Evolutionary conservation across 495 filamentous ascomycete genomes (phyloP), one percentile per base, ranked within the genome.

Genomic region (Choiromyces venosus): DNA sequence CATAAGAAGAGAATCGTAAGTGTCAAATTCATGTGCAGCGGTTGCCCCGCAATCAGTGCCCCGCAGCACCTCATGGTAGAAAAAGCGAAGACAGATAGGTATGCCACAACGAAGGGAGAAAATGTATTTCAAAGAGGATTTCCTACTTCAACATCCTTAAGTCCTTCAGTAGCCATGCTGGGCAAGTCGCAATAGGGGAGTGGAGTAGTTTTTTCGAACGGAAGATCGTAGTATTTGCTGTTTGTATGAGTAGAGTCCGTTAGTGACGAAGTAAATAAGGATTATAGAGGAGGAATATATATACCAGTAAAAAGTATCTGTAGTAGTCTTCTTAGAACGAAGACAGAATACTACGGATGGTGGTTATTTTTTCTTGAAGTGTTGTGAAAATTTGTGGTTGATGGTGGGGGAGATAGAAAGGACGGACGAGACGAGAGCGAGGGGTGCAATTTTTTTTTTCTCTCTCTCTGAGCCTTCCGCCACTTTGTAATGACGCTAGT

Each of bases 121-220:
- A 56, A 44, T 19, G 25, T 56, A 19, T 16, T 68, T 46, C 29
- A 77, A 73, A 72, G 12, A 33, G 52, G 25, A 64, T 29, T 64
- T 44, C 73, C 70, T 65, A 79, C 81, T 69, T 81, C 80, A 42
- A 81, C 70, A 38, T 81, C 80, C 74, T 81, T 81, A 42, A 81
- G 78, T 56, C 80, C 80, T 72, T 81, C 80, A 14, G 80, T 78
- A 66, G 79, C 80, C 80, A 81, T 81, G 67, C 67, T 81, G 79
- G 79, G 79, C 71, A 71, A 39, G 52, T 72, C 35, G 39, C 56
- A 8, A 19, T 29, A 61, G 25, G 33, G 12, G 9, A 10, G 52
- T 61, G 52, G 25, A 33, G 52, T 33, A 29, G 52, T 61, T 29
- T 46, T n/a, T 61, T 29, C 25, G 52, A 61, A 12, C 25, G 52